Conservation (phyloP, 176 grass and related monocot species). For the Zizania latifolia region DNA sequence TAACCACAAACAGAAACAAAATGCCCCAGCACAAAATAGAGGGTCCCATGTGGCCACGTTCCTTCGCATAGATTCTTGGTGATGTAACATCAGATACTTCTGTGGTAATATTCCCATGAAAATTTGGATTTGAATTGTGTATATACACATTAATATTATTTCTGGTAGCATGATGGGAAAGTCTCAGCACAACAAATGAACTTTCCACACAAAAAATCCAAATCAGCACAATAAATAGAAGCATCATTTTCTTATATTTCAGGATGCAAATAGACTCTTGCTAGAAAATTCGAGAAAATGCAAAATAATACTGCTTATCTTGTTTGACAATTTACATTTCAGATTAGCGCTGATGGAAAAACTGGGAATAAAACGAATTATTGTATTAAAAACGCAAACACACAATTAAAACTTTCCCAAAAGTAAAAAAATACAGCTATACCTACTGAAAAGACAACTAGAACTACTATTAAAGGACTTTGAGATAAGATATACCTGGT, state of each 20-base stretch:
- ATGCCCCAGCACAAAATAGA: neutral
- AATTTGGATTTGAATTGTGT: neutral
- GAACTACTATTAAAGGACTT: neutral
- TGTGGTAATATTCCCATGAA: neutral
- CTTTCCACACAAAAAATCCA: constrained; percentile 3
- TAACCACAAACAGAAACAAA: neutral
- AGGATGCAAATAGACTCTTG: neutral
- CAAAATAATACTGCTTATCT: neutral
- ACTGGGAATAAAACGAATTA: neutral
- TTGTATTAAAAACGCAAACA: neutral
- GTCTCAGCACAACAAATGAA: neutral
- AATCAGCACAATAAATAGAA: neutral
- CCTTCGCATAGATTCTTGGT: neutral
- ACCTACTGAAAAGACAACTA: neutral
- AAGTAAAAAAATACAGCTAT: neutral
- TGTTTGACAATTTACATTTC: neutral
- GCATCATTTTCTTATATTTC: neutral
- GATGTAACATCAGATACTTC: neutral
- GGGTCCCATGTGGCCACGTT: neutral
- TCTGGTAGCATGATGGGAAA: neutral
- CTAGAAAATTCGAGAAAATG: neutral
- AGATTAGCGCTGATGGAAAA: neutral
- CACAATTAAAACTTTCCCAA: neutral
- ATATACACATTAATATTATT: neutral
- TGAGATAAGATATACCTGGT: constrained; percentile 49